Base-by-base conservation (phyloP, 805 yeast species). In the Candida argentea region DNA sequence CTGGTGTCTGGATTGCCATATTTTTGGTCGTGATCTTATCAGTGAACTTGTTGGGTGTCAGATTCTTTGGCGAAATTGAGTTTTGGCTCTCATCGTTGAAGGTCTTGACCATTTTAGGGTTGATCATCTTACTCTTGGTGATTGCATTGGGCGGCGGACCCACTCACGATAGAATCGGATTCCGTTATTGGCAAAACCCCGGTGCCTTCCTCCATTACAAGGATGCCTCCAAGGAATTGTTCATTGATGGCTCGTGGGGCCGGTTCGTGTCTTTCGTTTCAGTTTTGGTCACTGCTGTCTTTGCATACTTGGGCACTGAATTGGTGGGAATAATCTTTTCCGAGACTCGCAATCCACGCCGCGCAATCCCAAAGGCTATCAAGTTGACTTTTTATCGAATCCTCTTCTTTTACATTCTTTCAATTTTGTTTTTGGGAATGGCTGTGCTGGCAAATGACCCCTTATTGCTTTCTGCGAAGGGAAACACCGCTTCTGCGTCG, bases 91-190 rank as follows among this genome's bases (percentile, higher is more conserved):
- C 82, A 3, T 48, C 70, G 16, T 55, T 79, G 40, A 81, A 81
- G 55, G 76, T 81, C 20, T 24, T 74, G 21, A 73, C 81, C 5
- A 70, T 75, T 57, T 38, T 74, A 23, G 86, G 80, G n/a, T 59
- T 81, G 26, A 78, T 82, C 33, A 35, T 82, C 10, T 50, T 78
- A 28, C 57, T 79, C 29, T 65, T 79, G 38, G 55, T 76, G 33
- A 68, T 81, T 35, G 76, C 79, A 56, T 58, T 75, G 32, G 94
- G 94, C 34, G 94, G 91, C 30, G 82, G 76, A 16, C 87, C 89
- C 37, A 63, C 65, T 24, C 77, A 76, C 42, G 85, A 79, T 40
- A 66, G 89, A 51, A 53, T 70, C 19, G 89, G 87, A 2, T 80
- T 77, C 57, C 65, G 81, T 43, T 79, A 61, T 53, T 79, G 84